Base-by-base conservation (phyloP, 2,329 filamentous ascomycete genomes). In the Colletotrichum eleusines region DNA sequence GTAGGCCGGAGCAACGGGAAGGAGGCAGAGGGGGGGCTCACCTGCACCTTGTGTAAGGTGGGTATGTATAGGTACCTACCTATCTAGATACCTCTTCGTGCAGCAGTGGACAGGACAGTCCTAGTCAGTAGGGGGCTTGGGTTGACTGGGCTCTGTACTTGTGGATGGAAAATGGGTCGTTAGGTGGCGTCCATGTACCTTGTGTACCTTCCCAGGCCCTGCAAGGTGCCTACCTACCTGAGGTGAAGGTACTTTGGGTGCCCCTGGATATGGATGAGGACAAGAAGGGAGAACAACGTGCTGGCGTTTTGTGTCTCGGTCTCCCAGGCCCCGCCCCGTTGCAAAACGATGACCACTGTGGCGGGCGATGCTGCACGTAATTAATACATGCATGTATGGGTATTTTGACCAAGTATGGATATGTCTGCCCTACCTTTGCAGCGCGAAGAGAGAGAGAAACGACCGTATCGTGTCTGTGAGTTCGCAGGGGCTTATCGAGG, bases 241-340 rank as follows among this genome's bases (percentile, higher is more conserved):
- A 20, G 12, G 38, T 20, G 26, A 23, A 28, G 9, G 8, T 12
- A 46, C 44, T 23, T 46, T 12, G 20, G 44, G 20, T 11, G n/a
- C 44, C 44, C 44, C 42, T n/a, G 7, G 44, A 46, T 23, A 12
- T 23, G 57, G 38, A 31, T 8, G 26, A 20, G 9, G 55, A 31
- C 7, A 44, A 18, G 28, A 12, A 28, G 55, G 38, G 23, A 26
- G 11, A 16, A 8, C 44, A 23, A n/a, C 26, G 23, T 38, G 57
- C 38, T 31, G 38, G 57, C 42, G 23, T 38, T 46, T 38, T 46
- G 57, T 59, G 57, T 59, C 40, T 44, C 57, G 40, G 38, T 59
- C 28, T 44, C 9, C 55, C 55, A 59, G 55, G 38, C 42, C 7
- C 40, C 23, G 9, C 54, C 55, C 38, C 23, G 54, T 42, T 42